Evolutionary conservation across 2,329 filamentous ascomycete species (phyloP).

Genomic region (Cladophialophora immunda): DNA sequence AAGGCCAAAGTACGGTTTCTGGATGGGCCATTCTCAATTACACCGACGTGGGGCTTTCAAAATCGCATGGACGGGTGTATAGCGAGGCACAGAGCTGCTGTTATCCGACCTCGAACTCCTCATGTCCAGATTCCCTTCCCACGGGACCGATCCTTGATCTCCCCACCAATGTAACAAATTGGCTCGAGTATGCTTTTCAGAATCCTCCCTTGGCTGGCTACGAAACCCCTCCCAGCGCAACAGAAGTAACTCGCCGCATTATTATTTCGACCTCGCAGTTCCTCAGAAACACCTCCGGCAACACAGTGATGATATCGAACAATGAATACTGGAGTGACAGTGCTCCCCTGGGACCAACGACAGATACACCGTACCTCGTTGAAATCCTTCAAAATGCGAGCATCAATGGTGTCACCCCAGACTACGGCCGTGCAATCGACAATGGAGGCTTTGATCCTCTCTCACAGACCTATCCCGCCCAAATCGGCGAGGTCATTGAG

Average conservation of each 20-base stretch:
- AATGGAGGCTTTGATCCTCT: conserved; percentile 55
- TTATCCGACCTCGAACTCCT: conserved; percentile 10
- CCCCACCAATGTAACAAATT: conserved; percentile 27
- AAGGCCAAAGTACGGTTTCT: conserved; percentile 37
- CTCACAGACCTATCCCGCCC: conserved; percentile 33
- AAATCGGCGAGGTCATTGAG: conserved; percentile 57
- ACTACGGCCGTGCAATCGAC: conserved; percentile 50
- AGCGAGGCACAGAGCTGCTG: conserved; percentile 31
- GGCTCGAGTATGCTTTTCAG: conserved; percentile 43
- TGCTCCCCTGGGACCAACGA: conserved; percentile 30
- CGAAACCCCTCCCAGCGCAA: conserved; percentile 40
- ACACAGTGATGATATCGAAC: conserved; percentile 46
- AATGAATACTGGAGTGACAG: conserved; percentile 36
- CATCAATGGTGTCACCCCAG: conserved; percentile 44
- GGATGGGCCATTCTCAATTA: conserved; percentile 45
- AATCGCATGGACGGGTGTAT: background rate
- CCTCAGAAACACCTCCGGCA: conserved; percentile 35
- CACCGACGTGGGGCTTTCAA: conserved; percentile 10
- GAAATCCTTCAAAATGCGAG: conserved; percentile 53
- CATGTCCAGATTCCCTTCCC: conserved; percentile 5
- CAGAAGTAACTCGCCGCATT: conserved; percentile 60
- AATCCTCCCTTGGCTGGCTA: conserved; percentile 36
- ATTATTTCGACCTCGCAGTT: conserved; percentile 52
- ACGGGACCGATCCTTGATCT: conserved; percentile 39
- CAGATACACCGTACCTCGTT: conserved; percentile 55